A percentile compares a stretch with the other conserved stretches of the same genome.
These are phyloP conservation scores for Macrotyloma uniflorum DNA, from an alignment of 306 rosid species.

Conservation along the genomic window DNA sequence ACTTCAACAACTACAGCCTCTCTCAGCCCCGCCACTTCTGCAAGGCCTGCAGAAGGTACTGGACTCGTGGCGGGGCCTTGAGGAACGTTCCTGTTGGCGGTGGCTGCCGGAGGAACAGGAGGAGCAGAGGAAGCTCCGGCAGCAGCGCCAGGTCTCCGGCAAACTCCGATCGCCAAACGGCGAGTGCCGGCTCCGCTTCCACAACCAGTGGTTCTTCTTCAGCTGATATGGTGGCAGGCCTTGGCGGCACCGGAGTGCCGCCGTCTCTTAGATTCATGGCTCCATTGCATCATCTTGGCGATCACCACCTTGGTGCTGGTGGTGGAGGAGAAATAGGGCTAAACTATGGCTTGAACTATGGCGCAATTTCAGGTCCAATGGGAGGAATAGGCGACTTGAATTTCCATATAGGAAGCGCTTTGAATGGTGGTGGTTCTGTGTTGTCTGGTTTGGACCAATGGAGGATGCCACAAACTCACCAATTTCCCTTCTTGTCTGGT, in stretches of 20 bases:
- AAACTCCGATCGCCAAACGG: constrained; percentile 58
- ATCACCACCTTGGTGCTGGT: constrained; percentile 36
- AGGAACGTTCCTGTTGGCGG: constrained; percentile 90
- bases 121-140: constrained; percentile 50
- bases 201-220: constrained; percentile 46
- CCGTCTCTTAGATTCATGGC: constrained; percentile 57
- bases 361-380: constrained; percentile 50
- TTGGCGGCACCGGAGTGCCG: constrained; percentile 38
- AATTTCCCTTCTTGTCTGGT: constrained; percentile 62
- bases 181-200: constrained; percentile 44
- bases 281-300: constrained; percentile 58
- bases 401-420: constrained; percentile 60
- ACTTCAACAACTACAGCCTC: constrained; percentile 92
- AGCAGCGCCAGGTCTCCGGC: constrained; percentile 62
- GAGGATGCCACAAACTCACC: constrained; percentile 66
- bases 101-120: constrained; percentile 84
- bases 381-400: constrained; percentile 63
- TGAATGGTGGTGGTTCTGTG: constrained; percentile 45
- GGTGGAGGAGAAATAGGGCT: constrained; percentile 55
- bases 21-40: constrained; percentile 97
- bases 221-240: constrained; percentile 44
- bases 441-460: constrained; percentile 55
- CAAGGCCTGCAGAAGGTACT: constrained; percentile 89
- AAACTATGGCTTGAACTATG: constrained; percentile 60
- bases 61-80: constrained; percentile 85